Conservation (phyloP, 306 rosid genomes). For the Macrotyloma uniflorum region DNA sequence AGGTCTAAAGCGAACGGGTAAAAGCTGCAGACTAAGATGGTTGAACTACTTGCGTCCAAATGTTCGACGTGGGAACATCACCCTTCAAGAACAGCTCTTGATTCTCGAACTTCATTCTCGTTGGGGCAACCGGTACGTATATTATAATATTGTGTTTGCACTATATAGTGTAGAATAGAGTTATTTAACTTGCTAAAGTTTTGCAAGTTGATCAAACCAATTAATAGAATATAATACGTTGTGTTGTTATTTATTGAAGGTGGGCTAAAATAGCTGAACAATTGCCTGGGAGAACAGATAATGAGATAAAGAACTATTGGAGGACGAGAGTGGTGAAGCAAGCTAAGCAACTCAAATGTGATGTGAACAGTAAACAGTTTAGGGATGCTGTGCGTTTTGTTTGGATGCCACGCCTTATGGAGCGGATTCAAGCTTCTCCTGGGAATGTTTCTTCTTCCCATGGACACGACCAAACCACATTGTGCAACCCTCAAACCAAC, state of each 20-base stretch:
- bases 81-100: constrained; percentile 69
- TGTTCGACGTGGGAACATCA: constrained; percentile 69
- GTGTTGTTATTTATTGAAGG: constrained; percentile 39
- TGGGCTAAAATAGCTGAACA: constrained; percentile 94
- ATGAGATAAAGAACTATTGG: constrained; percentile 95
- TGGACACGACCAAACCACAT: neutral
- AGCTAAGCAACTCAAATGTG: constrained; percentile 87
- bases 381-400: constrained; percentile 78
- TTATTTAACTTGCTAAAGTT: neutral
- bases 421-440: constrained; percentile 61
- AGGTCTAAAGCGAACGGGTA: constrained; percentile 74
- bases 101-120: constrained; percentile 74
- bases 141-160: neutral
- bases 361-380: constrained; percentile 84
- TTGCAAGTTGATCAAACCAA: neutral
- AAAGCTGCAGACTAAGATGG: constrained; percentile 86
- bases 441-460: neutral
- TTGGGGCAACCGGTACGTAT: constrained; percentile 73
- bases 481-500: neutral
- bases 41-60: constrained; percentile 72
- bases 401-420: constrained; percentile 91
- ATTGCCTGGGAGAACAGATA: constrained; percentile 90
- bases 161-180: neutral
- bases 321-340: constrained; percentile 94
- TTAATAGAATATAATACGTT: neutral